Conservation (phyloP, 2,329 filamentous ascomycete species). For the Verticillium nubilum region DNA sequence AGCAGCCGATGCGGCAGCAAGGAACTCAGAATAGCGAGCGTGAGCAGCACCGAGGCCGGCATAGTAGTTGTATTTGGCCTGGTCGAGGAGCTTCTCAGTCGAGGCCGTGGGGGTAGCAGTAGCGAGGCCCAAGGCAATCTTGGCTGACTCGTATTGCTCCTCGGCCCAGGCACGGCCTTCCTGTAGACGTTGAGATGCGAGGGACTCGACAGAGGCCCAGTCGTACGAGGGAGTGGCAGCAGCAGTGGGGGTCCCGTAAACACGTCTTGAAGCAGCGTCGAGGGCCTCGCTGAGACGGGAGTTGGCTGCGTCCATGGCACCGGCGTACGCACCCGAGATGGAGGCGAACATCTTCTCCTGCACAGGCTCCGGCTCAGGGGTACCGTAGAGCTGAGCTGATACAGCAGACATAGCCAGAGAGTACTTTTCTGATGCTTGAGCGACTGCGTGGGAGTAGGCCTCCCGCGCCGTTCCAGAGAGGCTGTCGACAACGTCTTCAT, state of each 20-base stretch:
- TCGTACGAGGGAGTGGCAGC: slow-evolving; percentile 34
- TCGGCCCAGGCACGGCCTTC: slow-evolving; percentile 68
- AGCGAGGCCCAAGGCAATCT: slow-evolving; percentile 57
- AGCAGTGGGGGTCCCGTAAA: slow-evolving; percentile 42
- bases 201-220: slow-evolving; percentile 50
- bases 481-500: slow-evolving; percentile 19
- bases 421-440: slow-evolving; percentile 62
- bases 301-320: slow-evolving; percentile 57
- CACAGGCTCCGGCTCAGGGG: slow-evolving; percentile 52
- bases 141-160: slow-evolving; percentile 64
- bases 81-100: slow-evolving; percentile 55
- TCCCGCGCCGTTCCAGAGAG: slow-evolving; percentile 42
- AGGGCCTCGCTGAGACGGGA: slow-evolving; percentile 50
- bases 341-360: slow-evolving; percentile 66
- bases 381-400: slow-evolving; percentile 62
- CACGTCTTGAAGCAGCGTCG: slow-evolving; percentile 42
- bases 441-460: slow-evolving; percentile 60
- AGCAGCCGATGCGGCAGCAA: slow-evolving; percentile 65
- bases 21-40: slow-evolving; percentile 70
- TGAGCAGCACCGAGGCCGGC: slow-evolving; percentile 74
- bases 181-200: slow-evolving; percentile 64
- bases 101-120: slow-evolving; percentile 51
- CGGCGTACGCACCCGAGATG: slow-evolving; percentile 62
- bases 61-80: slow-evolving; percentile 64
- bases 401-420: slow-evolving; percentile 61